These are phyloP conservation scores for Phytophthora niederhauseri DNA, from an alignment of 352 stramenopile species.

Conservation along the genomic window DNA sequence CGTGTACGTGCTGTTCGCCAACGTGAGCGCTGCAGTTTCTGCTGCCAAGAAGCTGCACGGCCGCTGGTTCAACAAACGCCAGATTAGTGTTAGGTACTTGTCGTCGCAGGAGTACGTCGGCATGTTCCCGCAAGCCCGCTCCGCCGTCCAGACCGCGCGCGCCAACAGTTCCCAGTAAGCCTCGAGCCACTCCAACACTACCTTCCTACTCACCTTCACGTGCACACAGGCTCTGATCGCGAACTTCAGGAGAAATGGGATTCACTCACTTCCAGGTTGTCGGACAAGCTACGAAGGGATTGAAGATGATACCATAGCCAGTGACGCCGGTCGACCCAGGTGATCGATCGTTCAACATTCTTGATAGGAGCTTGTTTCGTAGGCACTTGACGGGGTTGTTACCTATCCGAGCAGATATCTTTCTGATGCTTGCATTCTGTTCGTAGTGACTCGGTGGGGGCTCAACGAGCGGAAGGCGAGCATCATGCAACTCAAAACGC, in stretches of 20 bases:
- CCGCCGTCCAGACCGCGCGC: conserved; percentile 65
- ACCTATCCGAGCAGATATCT: conserved; percentile 26
- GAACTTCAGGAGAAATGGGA: not conserved
- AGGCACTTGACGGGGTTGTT: conserved; percentile 15
- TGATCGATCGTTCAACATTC: conserved; percentile 18
- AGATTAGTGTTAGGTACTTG: conserved; percentile 90
- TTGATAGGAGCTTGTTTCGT: conserved; percentile 22
- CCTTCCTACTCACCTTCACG: conserved; percentile 36
- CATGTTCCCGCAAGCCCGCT: conserved; percentile 84
- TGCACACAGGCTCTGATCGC: conserved; percentile 30
- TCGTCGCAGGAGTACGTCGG: conserved; percentile 89
- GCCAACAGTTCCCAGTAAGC: conserved; percentile 43
- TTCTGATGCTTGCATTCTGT: conserved; percentile 41
- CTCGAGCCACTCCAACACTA: conserved; percentile 25
- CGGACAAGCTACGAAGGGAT: conserved; percentile 5
- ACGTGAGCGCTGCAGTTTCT: conserved; percentile 50
- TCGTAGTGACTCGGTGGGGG: conserved; percentile 28
- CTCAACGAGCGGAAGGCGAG: conserved; percentile 14
- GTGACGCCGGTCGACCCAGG: conserved; percentile 18
- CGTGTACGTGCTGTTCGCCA: conserved; percentile 90
- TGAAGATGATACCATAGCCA: conserved; percentile 11
- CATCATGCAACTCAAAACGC: conserved; percentile 12
- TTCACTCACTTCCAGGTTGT: not conserved
- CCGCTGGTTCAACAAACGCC: conserved; percentile 92
- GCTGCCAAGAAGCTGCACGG: conserved; percentile 83